Evolutionary conservation across 176 grass and related monocot genomes (phyloP), one percentile per base, ranked within the genome.

Genomic region (Phoenix dactylifera): DNA sequence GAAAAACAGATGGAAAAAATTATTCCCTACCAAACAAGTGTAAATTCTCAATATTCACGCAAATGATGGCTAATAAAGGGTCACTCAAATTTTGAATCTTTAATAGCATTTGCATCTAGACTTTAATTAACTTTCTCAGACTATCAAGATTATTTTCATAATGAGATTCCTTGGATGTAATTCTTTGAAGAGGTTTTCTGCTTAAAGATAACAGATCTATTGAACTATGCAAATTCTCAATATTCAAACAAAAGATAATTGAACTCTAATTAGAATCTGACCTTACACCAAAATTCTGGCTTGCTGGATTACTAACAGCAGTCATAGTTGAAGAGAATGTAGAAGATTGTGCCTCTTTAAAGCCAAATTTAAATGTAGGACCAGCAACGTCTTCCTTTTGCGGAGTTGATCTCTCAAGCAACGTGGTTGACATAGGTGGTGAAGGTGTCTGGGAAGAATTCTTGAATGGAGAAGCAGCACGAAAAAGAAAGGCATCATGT

Each of bases 281-380:
- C 51, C 52, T 55, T 55, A 18, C 17, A 35, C 7, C 16, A 19
- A 55, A 35, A 0, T 18, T n/a, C 7, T 16, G 7, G 10, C n/a
- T 35, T 35, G 32, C 32, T 10, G 32, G 32, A 35, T 35, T 26
- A 55, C 49, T 51, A 51, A 48, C 22, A 51, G 22, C 49, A 51
- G 15, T 20, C 2, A 18, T 18, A 20, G 1, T 25, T 55, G 28
- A 35, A 55, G 65, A 7, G 20, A 24, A 56, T 39, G 24, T 26
- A 67, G 26, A 54, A 32, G 24, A 16, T 32, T 19, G 50, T 32
- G 51, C 26, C 51, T 32, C 51, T 22, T 35, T 35, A 9, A 7
- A 39, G 7, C 10, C 51, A 68, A 29, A 26, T 55, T 55, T 54
- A 25, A 20, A 30, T 67, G 24, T 55, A 55, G 51, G 24, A 66